These are phyloP conservation scores for Carnegiea gigantea DNA, from an alignment of 179 eudicot species.

Conservation along the genomic window DNA sequence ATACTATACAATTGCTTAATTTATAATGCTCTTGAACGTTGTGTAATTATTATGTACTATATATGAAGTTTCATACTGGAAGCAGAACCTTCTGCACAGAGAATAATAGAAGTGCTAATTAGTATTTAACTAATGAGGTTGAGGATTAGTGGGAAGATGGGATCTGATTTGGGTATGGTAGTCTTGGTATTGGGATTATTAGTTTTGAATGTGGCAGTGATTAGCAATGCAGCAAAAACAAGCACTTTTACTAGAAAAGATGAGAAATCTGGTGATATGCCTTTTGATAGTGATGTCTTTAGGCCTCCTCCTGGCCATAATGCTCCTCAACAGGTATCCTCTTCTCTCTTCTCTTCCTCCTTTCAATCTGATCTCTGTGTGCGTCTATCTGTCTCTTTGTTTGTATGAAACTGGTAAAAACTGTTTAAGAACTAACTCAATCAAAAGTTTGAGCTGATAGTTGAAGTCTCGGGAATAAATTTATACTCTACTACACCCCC, in stretches of 20 bases:
- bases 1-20: too few species aligned
- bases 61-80: neutral
- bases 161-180: neutral
- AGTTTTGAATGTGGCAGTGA: constrained; percentile 18
- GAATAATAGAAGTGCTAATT: neutral
- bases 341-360: neutral
- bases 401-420: too few species aligned
- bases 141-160: neutral
- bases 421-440: too few species aligned
- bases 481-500: too few species aligned
- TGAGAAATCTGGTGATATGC: constrained; percentile 32
- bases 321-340: constrained; percentile 38
- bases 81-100: neutral
- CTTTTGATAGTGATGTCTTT: constrained; percentile 32
- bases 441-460: too few species aligned
- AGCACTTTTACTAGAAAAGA: constrained; percentile 21
- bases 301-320: constrained; percentile 29
- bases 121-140: neutral
- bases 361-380: too few species aligned
- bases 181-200: constrained; percentile 23
- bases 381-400: neutral
- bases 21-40: neutral
- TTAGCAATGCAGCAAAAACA: constrained; percentile 31
- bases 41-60: neutral
- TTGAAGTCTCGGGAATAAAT: too few species aligned